Conservation (phyloP, 1,284 basidiomycete species). For the Lentinula novae-zelandiae region DNA sequence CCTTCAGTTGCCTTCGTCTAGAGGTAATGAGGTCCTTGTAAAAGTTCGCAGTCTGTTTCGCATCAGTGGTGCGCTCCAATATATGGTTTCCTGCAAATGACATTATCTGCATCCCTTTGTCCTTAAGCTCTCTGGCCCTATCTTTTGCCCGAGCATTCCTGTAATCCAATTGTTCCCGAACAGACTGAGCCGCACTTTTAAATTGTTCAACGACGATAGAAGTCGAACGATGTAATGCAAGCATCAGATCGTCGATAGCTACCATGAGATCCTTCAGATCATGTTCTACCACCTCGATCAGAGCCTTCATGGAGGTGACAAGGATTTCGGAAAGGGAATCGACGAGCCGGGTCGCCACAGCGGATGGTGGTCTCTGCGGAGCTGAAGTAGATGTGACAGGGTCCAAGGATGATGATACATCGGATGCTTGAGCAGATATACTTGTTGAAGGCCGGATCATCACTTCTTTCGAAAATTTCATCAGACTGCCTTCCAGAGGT, state of each 20-base stretch:
- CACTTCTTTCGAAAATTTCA: conserved; percentile 33
- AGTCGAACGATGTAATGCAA: conserved; percentile 47
- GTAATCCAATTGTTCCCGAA: conserved; percentile 44
- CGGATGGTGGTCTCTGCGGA: conserved; percentile 18
- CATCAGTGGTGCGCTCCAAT: conserved; percentile 34
- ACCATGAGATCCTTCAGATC: conserved; percentile 58
- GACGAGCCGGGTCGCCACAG: conserved; percentile 39
- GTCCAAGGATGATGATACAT: conserved; percentile 19
- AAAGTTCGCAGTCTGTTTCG: conserved; percentile 43
- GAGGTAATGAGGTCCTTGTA: conserved; percentile 35
- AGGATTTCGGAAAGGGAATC: conserved; percentile 50
- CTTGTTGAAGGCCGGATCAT: conserved; percentile 31
- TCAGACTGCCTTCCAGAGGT: conserved; percentile 15
- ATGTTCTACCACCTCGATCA: conserved; percentile 37
- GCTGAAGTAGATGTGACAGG: conserved; percentile 14
- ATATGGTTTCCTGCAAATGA: conserved; percentile 37
- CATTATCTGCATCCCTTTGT: conserved; percentile 40
- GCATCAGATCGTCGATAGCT: conserved; percentile 57
- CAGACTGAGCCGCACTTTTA: conserved; percentile 37
- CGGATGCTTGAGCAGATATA: conserved; percentile 19
- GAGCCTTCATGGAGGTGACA: conserved; percentile 39
- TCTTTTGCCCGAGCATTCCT: conserved; percentile 55
- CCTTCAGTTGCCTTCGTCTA: conserved; percentile 33
- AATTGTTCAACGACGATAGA: conserved; percentile 42
- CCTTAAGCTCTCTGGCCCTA: conserved; percentile 52